Evolutionary conservation across 2,329 filamentous ascomycete genomes (phyloP), one percentile per base, ranked within the genome.

Genomic region (Rutstroemia sp.): DNA sequence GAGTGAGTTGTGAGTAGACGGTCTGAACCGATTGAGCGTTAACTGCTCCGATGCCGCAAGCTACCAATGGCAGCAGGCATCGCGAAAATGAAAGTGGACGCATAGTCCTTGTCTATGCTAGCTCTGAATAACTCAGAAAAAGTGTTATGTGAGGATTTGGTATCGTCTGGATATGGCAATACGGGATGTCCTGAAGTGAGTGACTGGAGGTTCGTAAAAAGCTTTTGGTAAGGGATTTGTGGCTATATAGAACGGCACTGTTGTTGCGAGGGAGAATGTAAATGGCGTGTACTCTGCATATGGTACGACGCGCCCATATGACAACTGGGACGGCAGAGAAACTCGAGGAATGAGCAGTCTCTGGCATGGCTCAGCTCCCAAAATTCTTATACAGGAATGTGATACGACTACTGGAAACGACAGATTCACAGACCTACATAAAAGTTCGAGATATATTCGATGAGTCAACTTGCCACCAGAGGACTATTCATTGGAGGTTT

Each of bases 191-290:
- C 48, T 55, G 16, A 36, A 55, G 30, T 38, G 46, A 51, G 5
- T 40, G 38, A 51, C 53, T 55, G 53, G 44, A 55, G 30, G 14
- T 44, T 4, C 34, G 38, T 25, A 55, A 36, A 36, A 25, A 12
- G 6, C 25, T 55, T 25, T 6, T 50, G 8, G 39, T 17, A 44
- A 36, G 19, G 27, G 16, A 12, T 25, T 23, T 27, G 27, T 14
- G 25, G 8, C 49, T 55, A 51, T 55, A 55, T 55, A 55, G 53
- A 51, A 55, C 21, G 38, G 14, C 36, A 40, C 36, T 50, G 38
- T 34, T 38, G 25, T 7, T 55, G n/a, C 17, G 42, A 14, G 53
- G 7, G 50, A 55, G 53, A 55, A 55, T 55, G 53, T 16, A 30
- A n/a, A 51, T 50, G 53, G 38, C 46, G 38, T 45, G 30, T 49